Evolutionary conservation across 2,329 filamentous ascomycete species (phyloP).

Genomic region (Didymella lethalis): DNA sequence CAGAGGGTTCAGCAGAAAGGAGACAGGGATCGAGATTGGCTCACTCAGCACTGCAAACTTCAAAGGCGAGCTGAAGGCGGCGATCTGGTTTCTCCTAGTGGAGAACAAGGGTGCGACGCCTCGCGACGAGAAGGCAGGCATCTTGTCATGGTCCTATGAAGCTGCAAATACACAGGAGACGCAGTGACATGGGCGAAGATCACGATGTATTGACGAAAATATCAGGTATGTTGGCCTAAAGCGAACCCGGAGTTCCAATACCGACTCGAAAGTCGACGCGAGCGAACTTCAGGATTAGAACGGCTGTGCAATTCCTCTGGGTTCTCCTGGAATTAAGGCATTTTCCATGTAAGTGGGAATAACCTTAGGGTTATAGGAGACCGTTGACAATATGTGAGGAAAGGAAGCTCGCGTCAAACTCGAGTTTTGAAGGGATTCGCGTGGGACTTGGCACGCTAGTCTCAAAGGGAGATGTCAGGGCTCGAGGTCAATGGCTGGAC

Average conservation of each 20-base stretch:
- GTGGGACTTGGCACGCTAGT: conserved; percentile 19
- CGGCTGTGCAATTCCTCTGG: conserved; percentile 48
- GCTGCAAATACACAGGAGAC: conserved; percentile 9
- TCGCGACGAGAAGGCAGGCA: conserved; percentile 18
- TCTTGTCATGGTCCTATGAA: conserved; percentile 1
- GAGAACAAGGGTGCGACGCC: conserved; percentile 4
- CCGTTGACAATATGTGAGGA: conserved; percentile 43
- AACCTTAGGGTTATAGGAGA: conserved; percentile 40
- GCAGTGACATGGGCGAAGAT: conserved; percentile 6
- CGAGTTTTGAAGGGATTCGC: conserved; percentile 15
- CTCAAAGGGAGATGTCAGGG: conserved; percentile 7
- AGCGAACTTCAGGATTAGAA: conserved; percentile 52
- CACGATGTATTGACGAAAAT: conserved; percentile 9
- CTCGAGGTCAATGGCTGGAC: conserved; percentile 1
- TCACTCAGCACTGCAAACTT: not conserved
- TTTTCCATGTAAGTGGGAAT: conserved; percentile 38
- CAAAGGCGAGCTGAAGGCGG: not conserved
- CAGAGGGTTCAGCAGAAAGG: conserved; percentile 7
- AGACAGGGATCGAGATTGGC: not conserved
- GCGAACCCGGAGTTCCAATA: conserved; percentile 51
- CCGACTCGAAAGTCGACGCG: conserved; percentile 45
- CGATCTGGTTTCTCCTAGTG: not conserved
- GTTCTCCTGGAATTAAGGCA: conserved; percentile 44
- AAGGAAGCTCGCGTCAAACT: conserved; percentile 20
- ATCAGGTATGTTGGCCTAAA: conserved; percentile 49